Conservation (phyloP, 306 rosid genomes). For the Sophora flavescens region DNA sequence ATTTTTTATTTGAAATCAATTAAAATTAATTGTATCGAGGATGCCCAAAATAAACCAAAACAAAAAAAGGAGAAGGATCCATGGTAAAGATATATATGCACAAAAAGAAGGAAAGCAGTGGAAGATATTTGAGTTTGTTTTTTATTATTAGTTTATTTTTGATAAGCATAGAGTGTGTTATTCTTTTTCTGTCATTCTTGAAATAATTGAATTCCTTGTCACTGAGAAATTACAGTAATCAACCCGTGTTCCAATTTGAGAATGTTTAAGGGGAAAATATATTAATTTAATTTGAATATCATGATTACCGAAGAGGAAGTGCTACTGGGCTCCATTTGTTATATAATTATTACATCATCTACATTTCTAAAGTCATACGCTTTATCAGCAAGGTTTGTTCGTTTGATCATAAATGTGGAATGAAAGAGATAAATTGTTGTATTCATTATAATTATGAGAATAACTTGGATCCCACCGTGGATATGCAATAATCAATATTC, state of each 20-base stretch:
- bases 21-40: no score
- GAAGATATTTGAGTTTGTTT: no score
- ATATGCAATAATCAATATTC: constrained; percentile 47
- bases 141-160: no score
- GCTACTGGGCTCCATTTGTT: not conserved
- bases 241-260: not conserved
- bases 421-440: not conserved
- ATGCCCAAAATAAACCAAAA: no score
- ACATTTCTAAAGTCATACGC: constrained; percentile 33
- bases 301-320: constrained; percentile 24
- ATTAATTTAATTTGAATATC: constrained; percentile 1
- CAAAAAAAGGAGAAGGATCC: no score
- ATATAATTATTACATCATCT: constrained; percentile 6
- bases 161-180: no score
- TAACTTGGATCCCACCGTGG: constrained; percentile 16
- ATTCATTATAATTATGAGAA: constrained; percentile 11
- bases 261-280: not conserved
- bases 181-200: constrained; percentile 16
- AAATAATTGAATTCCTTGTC: constrained; percentile 24
- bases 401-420: constrained; percentile 25
- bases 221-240: not conserved
- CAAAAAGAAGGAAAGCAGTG: not conserved
- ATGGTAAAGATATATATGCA: no score
- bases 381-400: constrained; percentile 11
- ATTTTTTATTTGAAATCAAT: no score